Evolutionary conservation across 2,329 filamentous ascomycete species (phyloP).

Genomic region (Sporothrix euskadiensis): DNA sequence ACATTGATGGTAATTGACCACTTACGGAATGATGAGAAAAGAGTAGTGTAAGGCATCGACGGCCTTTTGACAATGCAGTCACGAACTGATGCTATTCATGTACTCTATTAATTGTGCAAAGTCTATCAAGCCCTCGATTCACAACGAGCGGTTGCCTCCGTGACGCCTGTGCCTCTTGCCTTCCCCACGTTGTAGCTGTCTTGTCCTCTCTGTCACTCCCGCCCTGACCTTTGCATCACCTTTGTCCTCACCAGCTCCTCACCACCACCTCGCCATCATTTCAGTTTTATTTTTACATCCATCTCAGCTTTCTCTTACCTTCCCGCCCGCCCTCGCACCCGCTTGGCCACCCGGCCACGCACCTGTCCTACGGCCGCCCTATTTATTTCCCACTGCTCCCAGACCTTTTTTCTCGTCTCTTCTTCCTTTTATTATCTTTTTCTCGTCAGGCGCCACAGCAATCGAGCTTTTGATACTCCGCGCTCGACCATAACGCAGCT

Average conservation of each 20-base stretch:
- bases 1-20: background rate
- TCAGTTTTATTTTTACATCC: background rate
- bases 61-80: background rate
- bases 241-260: background rate
- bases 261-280: background rate
- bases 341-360: background rate
- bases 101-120: too few relatives aligned
- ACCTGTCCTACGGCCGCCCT: background rate
- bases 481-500: too few relatives aligned
- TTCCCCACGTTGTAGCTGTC: background rate
- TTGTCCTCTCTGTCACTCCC: background rate
- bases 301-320: background rate
- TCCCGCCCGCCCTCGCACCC: background rate
- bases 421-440: background rate
- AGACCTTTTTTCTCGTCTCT: background rate
- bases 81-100: background rate
- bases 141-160: background rate
- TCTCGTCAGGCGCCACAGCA: background rate
- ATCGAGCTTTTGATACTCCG: background rate
- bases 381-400: background rate
- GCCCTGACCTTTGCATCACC: background rate
- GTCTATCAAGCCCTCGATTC: background rate
- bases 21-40: background rate
- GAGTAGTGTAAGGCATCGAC: background rate
- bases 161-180: background rate